These are phyloP conservation scores for Lasiodiplodia gonubiensis DNA, from an alignment of 2,329 filamentous ascomycete genomes.

Conservation along the genomic window DNA sequence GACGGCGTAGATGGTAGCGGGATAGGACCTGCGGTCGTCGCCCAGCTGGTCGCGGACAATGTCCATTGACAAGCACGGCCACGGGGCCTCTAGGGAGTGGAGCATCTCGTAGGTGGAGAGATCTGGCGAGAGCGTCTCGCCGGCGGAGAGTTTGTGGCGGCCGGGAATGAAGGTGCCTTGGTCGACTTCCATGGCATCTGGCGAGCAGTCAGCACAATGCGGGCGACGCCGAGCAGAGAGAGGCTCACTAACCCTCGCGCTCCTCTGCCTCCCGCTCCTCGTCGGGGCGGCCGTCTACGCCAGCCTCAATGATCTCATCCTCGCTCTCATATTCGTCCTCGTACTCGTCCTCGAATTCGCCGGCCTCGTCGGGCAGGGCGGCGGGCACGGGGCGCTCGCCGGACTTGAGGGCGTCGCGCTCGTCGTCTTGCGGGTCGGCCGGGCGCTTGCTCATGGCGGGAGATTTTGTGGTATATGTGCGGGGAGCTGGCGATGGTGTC, in stretches of 20 bases:
- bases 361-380: constrained; percentile 56
- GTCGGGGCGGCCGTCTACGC: constrained; percentile 90
- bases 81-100: constrained; percentile 89
- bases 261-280: constrained; percentile 92
- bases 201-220: neutral
- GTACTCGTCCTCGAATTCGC: constrained; percentile 93
- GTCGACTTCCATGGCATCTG: constrained; percentile 89
- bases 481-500: neutral
- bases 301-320: constrained; percentile 92
- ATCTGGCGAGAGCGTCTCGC: constrained; percentile 90
- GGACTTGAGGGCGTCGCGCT: constrained; percentile 62
- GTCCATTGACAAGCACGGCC: constrained; percentile 97
- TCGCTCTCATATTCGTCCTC: constrained; percentile 90
- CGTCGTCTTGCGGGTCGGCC: constrained; percentile 58
- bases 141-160: constrained; percentile 85
- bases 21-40: constrained; percentile 89
- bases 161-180: constrained; percentile 96
- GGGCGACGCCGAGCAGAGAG: neutral
- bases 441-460: constrained; percentile 64
- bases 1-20: constrained; percentile 92
- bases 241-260: constrained; percentile 61
- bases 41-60: constrained; percentile 85
- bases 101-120: constrained; percentile 97
- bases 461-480: constrained; percentile 4
- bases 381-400: constrained; percentile 62